phyloP scores from a whole-genome alignment of 2,329 filamentous ascomycete genomes.

The Hypoxylon sp. region DNA sequence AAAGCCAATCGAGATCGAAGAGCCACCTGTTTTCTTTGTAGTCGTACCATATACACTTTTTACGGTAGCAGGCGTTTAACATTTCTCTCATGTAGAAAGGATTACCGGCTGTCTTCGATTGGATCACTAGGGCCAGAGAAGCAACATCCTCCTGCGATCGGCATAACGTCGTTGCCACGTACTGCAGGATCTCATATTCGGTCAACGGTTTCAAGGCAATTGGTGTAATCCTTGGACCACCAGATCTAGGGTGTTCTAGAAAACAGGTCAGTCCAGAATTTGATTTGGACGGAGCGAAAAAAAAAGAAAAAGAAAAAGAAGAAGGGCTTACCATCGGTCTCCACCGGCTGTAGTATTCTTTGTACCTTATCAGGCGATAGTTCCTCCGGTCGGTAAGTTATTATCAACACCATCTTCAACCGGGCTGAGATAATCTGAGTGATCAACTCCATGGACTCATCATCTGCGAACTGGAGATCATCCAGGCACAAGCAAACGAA shows the following conservation, averaged over 20 bases:
- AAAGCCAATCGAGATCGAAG: conserved; percentile 85
- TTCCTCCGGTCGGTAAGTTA: conserved; percentile 78
- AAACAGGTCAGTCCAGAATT: too few species aligned
- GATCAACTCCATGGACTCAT: conserved; percentile 85
- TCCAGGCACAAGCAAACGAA: conserved; percentile 90
- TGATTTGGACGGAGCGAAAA: conserved; percentile 37
- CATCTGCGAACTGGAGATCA: conserved; percentile 89
- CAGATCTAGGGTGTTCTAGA: conserved; percentile 55
- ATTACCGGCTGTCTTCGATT: conserved; percentile 88
- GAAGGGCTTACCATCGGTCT: conserved; percentile 57
- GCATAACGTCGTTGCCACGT: conserved; percentile 83
- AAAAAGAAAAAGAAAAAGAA: background rate
- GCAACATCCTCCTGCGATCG: conserved; percentile 75
- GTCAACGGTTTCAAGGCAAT: conserved; percentile 77
- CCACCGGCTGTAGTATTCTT: conserved; percentile 61
- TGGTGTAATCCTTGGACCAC: conserved; percentile 68
- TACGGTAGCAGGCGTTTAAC: conserved; percentile 85
- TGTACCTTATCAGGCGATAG: conserved; percentile 64
- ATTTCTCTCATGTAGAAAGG: conserved; percentile 93
- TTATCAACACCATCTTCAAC: conserved; percentile 81
- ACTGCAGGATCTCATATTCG: conserved; percentile 82
- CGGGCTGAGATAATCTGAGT: conserved; percentile 80
- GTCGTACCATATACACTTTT: conserved; percentile 89
- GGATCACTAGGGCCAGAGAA: conserved; percentile 82
- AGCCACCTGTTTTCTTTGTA: conserved; percentile 85